Base-by-base conservation (phyloP, 2,329 filamentous ascomycete species). In the Pseudogymnoascus sp. region DNA sequence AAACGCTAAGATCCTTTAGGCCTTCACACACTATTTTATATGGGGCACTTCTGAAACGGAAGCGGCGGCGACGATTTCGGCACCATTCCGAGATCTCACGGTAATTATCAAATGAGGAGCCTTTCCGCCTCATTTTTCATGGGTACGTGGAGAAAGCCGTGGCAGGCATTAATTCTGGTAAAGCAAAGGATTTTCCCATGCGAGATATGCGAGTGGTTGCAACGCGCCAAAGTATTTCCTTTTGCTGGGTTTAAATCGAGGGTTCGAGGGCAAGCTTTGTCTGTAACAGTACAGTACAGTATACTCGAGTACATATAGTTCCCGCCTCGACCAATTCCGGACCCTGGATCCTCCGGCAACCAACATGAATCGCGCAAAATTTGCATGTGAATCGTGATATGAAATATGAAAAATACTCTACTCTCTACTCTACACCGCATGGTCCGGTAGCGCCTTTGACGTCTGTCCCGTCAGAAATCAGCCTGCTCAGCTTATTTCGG, bases 311-410 rank as follows among this genome's bases (percentile, higher is more conserved):
- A 52, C 26, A 6, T 29, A 31, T 19, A 4, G 14, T 16, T 52
- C 14, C 12, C 23, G 26, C 45, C 45, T 52, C 26, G n/a, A 19
- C 45, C 26, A 52, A 52, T 31, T 52, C 45, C 45, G 45, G 45
- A 52, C 45, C 45, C 45, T 52, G 45, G 26, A 52, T 52, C 45
- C 45, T 23, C 45, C 26, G 45, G 45, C 45, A 52, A 26, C 14
- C 23, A 52, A 31, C 45, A 52, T 52, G 45, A 52, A 52, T 52
- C 45, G 45, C 45, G 45, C 45, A 52, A 52, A 52, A n/a, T 52
- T 52, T 31, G 45, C 45, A 52, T 52, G 45, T 52, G 45, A 52
- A 52, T 52, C 45, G 26, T 52, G 23, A 52, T 52, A 33, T 52
- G 45, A 52, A 52, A 52, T 52, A 52, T 52, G 45, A 52, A 52